Percentiles rank a stretch among this genome's conserved stretches.
These are phyloP conservation scores for Aspergillus felis DNA, from an alignment of 2,329 filamentous ascomycete genomes.

Conservation along the genomic window DNA sequence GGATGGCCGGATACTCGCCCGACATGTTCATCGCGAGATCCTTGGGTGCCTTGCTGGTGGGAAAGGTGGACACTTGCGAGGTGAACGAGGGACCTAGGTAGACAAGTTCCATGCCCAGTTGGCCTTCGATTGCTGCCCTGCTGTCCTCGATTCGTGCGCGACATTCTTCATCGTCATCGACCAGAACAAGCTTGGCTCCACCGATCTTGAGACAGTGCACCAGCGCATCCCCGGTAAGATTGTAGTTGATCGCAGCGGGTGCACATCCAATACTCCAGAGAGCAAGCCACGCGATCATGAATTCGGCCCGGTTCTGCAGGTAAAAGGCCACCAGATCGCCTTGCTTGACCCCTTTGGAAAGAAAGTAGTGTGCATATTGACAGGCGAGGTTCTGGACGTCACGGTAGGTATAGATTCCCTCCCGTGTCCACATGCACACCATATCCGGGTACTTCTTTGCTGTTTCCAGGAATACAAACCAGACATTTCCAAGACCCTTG, in stretches of 20 bases:
- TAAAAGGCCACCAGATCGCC: conserved; percentile 63
- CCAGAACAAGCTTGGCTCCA: conserved; percentile 53
- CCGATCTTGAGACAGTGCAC: conserved; percentile 62
- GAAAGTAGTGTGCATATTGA: conserved; percentile 61
- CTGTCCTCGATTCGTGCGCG: conserved; percentile 55
- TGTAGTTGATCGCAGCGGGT: conserved; percentile 69
- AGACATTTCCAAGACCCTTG: conserved; percentile 55
- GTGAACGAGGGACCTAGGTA: conserved; percentile 49
- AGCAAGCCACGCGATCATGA: conserved; percentile 62
- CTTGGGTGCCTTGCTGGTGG: conserved; percentile 52
- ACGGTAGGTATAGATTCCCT: conserved; percentile 56
- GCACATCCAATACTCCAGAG: conserved; percentile 63
- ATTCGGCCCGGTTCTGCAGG: conserved; percentile 65
- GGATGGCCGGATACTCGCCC: conserved; percentile 53
- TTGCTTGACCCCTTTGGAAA: conserved; percentile 54
- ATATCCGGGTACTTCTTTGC: conserved; percentile 51
- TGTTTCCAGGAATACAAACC: conserved; percentile 61
- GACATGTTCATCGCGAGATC: conserved; percentile 51
- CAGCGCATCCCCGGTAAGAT: conserved; percentile 60
- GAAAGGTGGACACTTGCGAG: conserved; percentile 46
- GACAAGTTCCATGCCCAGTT: conserved; percentile 57
- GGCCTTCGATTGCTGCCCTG: conserved; percentile 45
- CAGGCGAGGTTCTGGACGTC: conserved; percentile 54
- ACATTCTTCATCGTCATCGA: conserved; percentile 55
- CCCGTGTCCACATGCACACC: conserved; percentile 65